These are phyloP conservation scores for Castanea sativa DNA, from an alignment of 306 rosid species.

Conservation along the genomic window DNA sequence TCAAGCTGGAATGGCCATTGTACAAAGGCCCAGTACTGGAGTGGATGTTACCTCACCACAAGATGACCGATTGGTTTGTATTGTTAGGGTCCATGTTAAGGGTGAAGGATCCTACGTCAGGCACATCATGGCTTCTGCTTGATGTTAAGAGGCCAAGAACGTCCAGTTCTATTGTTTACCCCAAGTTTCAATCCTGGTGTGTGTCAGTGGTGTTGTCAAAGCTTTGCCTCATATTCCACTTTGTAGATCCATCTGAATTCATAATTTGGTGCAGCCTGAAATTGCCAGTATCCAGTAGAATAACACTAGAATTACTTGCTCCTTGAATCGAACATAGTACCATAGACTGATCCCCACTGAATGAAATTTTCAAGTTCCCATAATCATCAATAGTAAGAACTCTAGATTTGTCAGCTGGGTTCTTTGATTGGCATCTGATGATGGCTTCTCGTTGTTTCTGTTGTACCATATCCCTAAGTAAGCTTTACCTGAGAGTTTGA, in stretches of 20 bases:
- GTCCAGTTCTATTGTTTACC: too few species aligned
- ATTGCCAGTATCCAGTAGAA: background rate
- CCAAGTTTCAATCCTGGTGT: too few species aligned
- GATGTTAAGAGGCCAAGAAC: too few species aligned
- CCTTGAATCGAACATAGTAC: constrained; percentile 8
- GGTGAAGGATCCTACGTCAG: constrained; percentile 6
- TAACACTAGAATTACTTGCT: constrained; percentile 16
- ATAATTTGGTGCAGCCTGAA: too few species aligned
- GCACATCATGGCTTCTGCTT: too few species aligned
- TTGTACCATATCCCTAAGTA: constrained; percentile 21
- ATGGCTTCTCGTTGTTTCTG: background rate
- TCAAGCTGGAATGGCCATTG: constrained; percentile 14
- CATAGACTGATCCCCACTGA: background rate
- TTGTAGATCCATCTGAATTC: too few species aligned
- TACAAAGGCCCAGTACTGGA: background rate
- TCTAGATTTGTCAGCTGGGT: background rate
- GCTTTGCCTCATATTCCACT: too few species aligned
- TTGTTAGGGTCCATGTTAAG: constrained; percentile 6
- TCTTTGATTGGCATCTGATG: constrained; percentile 24
- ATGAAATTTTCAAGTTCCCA: constrained; percentile 26
- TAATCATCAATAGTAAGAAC: constrained; percentile 18
- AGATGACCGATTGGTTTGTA: background rate
- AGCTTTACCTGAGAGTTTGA: background rate
- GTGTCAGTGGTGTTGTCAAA: too few species aligned
- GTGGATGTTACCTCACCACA: background rate